Base-by-base conservation (phyloP, 139 green algal genomes). In the Chlamydomonas sp. region DNA sequence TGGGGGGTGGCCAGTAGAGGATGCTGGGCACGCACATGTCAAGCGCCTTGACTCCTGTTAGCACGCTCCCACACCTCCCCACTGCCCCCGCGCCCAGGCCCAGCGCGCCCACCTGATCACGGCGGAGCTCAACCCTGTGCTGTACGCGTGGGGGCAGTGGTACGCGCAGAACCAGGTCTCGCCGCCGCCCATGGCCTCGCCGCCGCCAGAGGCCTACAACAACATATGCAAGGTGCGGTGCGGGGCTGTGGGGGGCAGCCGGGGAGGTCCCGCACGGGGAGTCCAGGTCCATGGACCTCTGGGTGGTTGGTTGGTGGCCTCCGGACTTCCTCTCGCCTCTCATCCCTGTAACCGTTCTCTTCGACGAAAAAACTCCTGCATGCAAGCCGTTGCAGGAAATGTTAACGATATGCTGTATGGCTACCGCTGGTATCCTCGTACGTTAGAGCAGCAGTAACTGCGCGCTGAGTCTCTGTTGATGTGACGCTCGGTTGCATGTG, bases 101-200 rank as follows among this genome's bases (percentile, higher is more conserved):
- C 15, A 86, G 59, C 15, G 59, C 3, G 18, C 20, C 60, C 69
- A 86, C 20, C 10, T 60, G 8, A 9, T 79, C 0, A 63, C 69
- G 59, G 10, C 59, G 1, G 81, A 78, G 69, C 81, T 79, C 8
- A 86, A 77, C 83, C 83, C 83, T n/a, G 8, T 64, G 12, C 62
- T 81, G 49, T 88, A 80, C 74, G 16, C 49, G 1, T 88, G 62
- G 62, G 83, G 63, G 49, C 83, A 82, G 83, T 82, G 75, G 49
- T 66, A 64, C 16, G 74, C 73, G 8, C 4, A 74, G 17, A 75
- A 12, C 63, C 15, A 15, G 1, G 5, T 3, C 0, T 62, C 60
- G 0, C 83, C 74, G 31, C 83, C 73, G 10, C 59, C 83, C 16
- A 4, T 4, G 5, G 6, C 74, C 16, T 77, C 74, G 18, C 74